Percentiles rank a stretch among this genome's conserved stretches.
phyloP scores from a whole-genome alignment of 2,329 filamentous ascomycete species.

The Fusarium subglutinans region DNA sequence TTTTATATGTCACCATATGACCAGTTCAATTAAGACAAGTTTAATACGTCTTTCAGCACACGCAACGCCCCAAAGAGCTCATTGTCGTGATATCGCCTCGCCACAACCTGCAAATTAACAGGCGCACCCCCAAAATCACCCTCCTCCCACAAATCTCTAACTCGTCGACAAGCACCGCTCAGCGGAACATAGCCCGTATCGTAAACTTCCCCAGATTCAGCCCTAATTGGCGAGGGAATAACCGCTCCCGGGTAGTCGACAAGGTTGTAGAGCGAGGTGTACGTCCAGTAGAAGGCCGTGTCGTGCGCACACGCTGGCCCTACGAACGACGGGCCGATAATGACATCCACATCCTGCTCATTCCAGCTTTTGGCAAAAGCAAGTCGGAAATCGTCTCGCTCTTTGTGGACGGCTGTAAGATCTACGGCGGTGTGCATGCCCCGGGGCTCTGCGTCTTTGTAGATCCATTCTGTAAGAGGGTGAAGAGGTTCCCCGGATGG shows the following conservation, averaged over 20 bases:
- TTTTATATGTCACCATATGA: neutral
- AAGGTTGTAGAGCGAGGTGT: conserved; percentile 51
- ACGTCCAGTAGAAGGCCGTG: conserved; percentile 49
- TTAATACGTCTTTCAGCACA: conserved; percentile 27
- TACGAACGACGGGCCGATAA: conserved; percentile 49
- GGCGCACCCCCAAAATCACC: conserved; percentile 48
- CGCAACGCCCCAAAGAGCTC: conserved; percentile 45
- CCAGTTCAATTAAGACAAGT: neutral
- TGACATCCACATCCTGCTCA: conserved; percentile 49
- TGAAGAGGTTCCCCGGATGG: conserved; percentile 55
- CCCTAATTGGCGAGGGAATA: conserved; percentile 39
- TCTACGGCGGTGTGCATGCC: conserved; percentile 34
- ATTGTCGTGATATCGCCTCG: conserved; percentile 48
- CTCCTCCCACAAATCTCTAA: conserved; percentile 46
- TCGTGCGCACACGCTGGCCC: conserved; percentile 51
- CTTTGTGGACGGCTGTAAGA: conserved; percentile 16
- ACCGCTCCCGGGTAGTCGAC: conserved; percentile 50
- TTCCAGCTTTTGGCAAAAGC: conserved; percentile 48
- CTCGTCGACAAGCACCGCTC: conserved; percentile 44
- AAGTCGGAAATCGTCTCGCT: conserved; percentile 46
- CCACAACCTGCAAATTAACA: conserved; percentile 47
- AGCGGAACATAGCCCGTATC: conserved; percentile 36
- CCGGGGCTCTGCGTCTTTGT: conserved; percentile 41
- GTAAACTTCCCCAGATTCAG: conserved; percentile 44
- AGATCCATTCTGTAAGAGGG: conserved; percentile 54